Evolutionary conservation across 2,329 filamentous ascomycete species (phyloP), one percentile per base, ranked within the genome.

Genomic region (Canariomyces notabilis): DNA sequence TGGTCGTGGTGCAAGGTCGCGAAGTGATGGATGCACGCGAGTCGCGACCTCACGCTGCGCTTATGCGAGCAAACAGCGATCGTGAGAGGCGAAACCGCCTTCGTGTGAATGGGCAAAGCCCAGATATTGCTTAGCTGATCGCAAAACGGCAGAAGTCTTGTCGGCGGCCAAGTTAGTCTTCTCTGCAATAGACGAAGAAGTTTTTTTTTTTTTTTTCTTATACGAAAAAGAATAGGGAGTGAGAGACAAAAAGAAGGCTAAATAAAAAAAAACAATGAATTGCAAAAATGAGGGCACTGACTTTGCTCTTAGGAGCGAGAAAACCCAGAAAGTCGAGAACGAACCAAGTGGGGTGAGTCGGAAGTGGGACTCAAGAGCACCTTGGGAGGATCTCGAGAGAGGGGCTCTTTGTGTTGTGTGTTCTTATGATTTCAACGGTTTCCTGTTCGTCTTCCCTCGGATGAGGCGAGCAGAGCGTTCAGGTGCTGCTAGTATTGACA

Each of bases 41-140:
- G 49, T 45, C 44, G 53, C 37, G 46, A 46, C 51, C 46, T 49
- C 42, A 46, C 51, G 53, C 53, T 54, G 57, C 56, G 57, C 56
- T 56, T 58, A 57, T 57, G 56, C 58, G 58, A 56, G 57, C 56
- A 51, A n/a, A 53, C 53, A 56, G 52, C 52, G 46, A 53, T 47
- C 46, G 56, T 52, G 57, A n/a, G 55, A 51, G 57, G 57, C 56
- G 54, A 58, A 50, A 49, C 48, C 56, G 56, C 58, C 57, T 53
- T 44, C n/a, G 46, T 40, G 48, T 48, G 54, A 51, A 52, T 56
- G 58, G 58, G 58, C 58, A 56, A 41, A 47, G 53, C 54, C 56
- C 56, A 43, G 50, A 42, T 34, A 35, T 52, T 41, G 51, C 46
- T 49, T 45, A 44, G 37, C 39, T 51, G 49, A 51, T 48, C 52